Conservation (phyloP, 1,284 basidiomycete species). For the Naganishia liquefaciens region DNA sequence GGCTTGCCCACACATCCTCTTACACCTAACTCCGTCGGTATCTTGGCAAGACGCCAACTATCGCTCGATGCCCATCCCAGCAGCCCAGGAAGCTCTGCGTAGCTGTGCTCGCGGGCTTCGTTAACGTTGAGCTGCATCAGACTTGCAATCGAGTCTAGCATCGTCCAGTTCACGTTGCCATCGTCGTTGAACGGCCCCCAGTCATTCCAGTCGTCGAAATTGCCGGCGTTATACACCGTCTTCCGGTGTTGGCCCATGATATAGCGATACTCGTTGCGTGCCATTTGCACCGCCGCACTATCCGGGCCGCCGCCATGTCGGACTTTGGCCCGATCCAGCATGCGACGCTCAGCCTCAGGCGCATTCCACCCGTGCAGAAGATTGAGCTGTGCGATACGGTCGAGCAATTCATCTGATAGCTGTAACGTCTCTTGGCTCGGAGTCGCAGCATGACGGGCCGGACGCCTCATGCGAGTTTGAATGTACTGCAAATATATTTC, state of each 20-base stretch:
- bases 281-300: constrained; percentile 4
- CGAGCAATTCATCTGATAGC: neutral
- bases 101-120: constrained; percentile 34
- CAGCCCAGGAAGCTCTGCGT: constrained; percentile 15
- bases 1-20: constrained; percentile 42
- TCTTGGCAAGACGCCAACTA: constrained; percentile 39
- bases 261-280: constrained; percentile 32
- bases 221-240: constrained; percentile 40
- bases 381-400: constrained; percentile 17
- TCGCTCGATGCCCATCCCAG: constrained; percentile 36
- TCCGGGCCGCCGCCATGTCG: constrained; percentile 4
- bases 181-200: constrained; percentile 44
- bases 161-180: constrained; percentile 46
- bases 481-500: constrained; percentile 21
- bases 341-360: constrained; percentile 14
- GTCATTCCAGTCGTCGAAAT: constrained; percentile 43
- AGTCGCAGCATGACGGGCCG: neutral
- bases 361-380: constrained; percentile 22
- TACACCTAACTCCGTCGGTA: constrained; percentile 41
- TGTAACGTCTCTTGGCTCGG: neutral
- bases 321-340: constrained; percentile 15
- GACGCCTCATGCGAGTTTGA: neutral
- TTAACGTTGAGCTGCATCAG: constrained; percentile 49
- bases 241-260: constrained; percentile 43
- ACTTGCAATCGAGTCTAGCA: constrained; percentile 45